Conservation (phyloP, 2,329 filamentous ascomycete genomes). For the Periconia macrospinosa region DNA sequence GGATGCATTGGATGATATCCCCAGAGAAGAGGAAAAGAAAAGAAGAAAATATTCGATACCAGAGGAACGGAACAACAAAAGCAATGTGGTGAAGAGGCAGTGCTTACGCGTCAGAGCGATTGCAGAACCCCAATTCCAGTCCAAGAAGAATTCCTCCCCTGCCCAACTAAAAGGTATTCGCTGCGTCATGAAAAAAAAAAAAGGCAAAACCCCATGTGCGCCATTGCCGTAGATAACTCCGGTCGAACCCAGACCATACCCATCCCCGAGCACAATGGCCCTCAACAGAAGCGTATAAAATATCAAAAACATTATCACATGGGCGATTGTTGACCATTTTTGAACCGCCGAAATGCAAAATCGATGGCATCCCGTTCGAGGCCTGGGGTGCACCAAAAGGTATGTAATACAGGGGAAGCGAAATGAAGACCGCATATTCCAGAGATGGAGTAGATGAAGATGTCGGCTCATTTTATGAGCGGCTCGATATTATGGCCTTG, state of each 20-base stretch:
- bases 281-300: too few species aligned
- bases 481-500: constrained; percentile 29
- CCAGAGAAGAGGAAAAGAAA: constrained; percentile 8
- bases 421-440: constrained; percentile 20
- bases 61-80: too few species aligned
- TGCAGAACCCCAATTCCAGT: constrained; percentile 10
- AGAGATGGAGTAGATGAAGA: constrained; percentile 3
- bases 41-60: not conserved
- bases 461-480: constrained; percentile 16
- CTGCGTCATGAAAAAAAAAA: constrained; percentile 17
- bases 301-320: too few species aligned
- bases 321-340: too few species aligned
- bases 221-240: constrained; percentile 14
- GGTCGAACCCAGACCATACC: constrained; percentile 19
- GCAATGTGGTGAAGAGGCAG: not conserved
- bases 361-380: constrained; percentile 4
- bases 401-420: constrained; percentile 41
- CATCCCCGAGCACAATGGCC: not conserved
- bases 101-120: not conserved
- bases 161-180: constrained; percentile 38
- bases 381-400: constrained; percentile 13
- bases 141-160: constrained; percentile 4
- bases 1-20: constrained; percentile 19
- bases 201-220: constrained; percentile 5
- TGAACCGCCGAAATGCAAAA: too few species aligned